phyloP scores from a whole-genome alignment of 2,329 filamentous ascomycete species.

The Microsporum canis region DNA sequence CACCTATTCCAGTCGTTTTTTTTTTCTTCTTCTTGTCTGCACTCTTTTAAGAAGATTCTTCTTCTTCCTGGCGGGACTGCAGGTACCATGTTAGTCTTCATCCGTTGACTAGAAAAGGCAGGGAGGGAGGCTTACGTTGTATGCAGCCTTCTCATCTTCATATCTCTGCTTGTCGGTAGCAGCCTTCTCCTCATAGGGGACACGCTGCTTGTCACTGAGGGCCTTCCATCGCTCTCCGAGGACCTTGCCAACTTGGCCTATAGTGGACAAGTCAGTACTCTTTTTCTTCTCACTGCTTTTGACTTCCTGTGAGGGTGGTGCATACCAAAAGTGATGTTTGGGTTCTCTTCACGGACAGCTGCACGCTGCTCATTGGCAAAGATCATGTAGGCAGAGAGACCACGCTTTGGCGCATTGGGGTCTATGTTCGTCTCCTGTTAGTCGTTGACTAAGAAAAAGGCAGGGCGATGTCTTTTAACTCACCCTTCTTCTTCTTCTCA shows the following conservation, averaged over 20 bases:
- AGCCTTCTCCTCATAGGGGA: slow-evolving; percentile 93
- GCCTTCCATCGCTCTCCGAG: slow-evolving; percentile 99
- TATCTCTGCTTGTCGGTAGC: slow-evolving; percentile 97
- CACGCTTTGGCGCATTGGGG: slow-evolving; percentile 97
- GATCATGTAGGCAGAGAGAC: slow-evolving; percentile 99
- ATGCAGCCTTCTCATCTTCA: slow-evolving; percentile 92
- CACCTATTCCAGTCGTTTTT: neutral
- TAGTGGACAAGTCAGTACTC: neutral
- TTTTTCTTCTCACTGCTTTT: neutral
- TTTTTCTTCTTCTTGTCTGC: neutral
- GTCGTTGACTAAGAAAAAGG: slow-evolving; percentile 1
- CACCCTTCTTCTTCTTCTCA: slow-evolving; percentile 64
- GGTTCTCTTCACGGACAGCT: slow-evolving; percentile 96
- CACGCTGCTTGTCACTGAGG: slow-evolving; percentile 80
- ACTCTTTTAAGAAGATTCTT: slow-evolving; percentile 13
- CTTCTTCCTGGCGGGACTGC: slow-evolving; percentile 13
- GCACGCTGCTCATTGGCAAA: slow-evolving; percentile 99
- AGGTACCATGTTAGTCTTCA: neutral
- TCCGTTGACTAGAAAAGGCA: neutral
- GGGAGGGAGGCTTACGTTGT: slow-evolving; percentile 55
- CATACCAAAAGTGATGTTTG: slow-evolving; percentile 87
- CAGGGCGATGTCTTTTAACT: slow-evolving; percentile 16
- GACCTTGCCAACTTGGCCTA: slow-evolving; percentile 91
- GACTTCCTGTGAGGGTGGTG: neutral
- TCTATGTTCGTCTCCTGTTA: slow-evolving; percentile 43